Evolutionary conservation across 1,284 basidiomycete genomes (phyloP).

Genomic region (Athelia psychrophila): DNA sequence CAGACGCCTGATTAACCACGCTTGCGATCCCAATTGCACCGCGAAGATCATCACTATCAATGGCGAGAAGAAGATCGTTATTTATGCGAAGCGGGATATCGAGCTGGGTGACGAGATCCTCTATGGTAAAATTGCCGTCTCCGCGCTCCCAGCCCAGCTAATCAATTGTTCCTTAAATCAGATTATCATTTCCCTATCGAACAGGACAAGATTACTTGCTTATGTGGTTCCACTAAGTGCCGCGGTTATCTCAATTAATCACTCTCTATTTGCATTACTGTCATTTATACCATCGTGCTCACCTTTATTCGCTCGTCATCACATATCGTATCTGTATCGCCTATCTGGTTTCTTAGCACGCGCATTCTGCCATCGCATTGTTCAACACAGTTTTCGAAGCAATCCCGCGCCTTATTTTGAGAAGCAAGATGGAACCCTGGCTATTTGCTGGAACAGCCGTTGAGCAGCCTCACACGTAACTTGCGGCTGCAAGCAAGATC

Average conservation of each 20-base stretch:
- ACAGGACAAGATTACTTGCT: slow-evolving; percentile 88
- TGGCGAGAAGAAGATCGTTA: slow-evolving; percentile 98
- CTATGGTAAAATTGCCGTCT: slow-evolving; percentile 57
- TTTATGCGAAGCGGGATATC: slow-evolving; percentile 95
- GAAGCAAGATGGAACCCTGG: too few species aligned
- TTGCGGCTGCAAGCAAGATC: too few species aligned
- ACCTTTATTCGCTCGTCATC: slow-evolving; percentile 1
- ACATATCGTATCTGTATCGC: background rate
- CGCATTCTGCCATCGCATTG: background rate
- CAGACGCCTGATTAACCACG: slow-evolving; percentile 95
- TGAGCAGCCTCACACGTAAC: too few species aligned
- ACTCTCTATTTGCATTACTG: slow-evolving; percentile 1
- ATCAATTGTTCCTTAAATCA: slow-evolving; percentile 24
- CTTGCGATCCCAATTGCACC: slow-evolving; percentile 95
- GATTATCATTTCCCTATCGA: slow-evolving; percentile 95
- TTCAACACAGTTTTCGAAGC: background rate
- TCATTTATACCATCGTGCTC: background rate
- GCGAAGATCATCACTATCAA: slow-evolving; percentile 99
- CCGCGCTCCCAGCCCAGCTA: slow-evolving; percentile 1
- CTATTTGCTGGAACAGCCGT: too few species aligned
- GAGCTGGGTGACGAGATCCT: slow-evolving; percentile 94
- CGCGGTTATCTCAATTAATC: slow-evolving; percentile 84
- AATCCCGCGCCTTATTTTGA: background rate
- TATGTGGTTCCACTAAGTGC: slow-evolving; percentile 85
- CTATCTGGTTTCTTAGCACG: background rate